Conservation (phyloP, 345 rosid species). For the Murraya paniculata region DNA sequence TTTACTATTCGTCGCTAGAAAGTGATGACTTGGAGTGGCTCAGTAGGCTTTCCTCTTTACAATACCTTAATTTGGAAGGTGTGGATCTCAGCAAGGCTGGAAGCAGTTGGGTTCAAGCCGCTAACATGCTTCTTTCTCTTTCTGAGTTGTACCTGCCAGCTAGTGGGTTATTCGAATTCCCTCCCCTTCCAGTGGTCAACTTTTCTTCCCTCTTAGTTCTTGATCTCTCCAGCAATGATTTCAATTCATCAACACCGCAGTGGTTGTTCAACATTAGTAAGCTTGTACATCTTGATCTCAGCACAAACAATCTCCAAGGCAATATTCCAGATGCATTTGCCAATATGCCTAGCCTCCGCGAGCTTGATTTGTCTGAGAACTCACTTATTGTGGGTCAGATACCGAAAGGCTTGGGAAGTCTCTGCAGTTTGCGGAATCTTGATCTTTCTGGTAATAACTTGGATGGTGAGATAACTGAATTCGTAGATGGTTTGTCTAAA, state of each 20-base stretch:
- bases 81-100: conserved; percentile 20
- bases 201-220: conserved; percentile 23
- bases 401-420: conserved; percentile 4
- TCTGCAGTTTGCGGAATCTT: conserved; percentile 13
- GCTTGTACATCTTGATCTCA: conserved; percentile 21
- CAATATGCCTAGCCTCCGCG: background rate
- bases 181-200: conserved; percentile 18
- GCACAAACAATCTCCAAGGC: conserved; percentile 12
- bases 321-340: conserved; percentile 3
- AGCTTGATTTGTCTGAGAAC: conserved; percentile 14
- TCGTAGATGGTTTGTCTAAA: conserved; percentile 4
- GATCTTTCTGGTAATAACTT: conserved; percentile 16
- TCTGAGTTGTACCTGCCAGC: conserved; percentile 21
- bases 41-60: conserved; percentile 16
- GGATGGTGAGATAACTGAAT: conserved; percentile 10
- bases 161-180: conserved; percentile 22
- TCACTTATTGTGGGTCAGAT: background rate
- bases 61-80: conserved; percentile 22
- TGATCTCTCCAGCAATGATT: conserved; percentile 31
- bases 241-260: conserved; percentile 15
- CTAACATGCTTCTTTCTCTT: conserved; percentile 36
- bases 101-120: conserved; percentile 23
- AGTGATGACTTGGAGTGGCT: conserved; percentile 11
- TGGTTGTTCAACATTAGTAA: conserved; percentile 22
- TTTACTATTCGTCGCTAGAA: background rate